These are phyloP conservation scores for Fraxinus sp. DNA, from an alignment of 305 asterid species.

Conservation along the genomic window DNA sequence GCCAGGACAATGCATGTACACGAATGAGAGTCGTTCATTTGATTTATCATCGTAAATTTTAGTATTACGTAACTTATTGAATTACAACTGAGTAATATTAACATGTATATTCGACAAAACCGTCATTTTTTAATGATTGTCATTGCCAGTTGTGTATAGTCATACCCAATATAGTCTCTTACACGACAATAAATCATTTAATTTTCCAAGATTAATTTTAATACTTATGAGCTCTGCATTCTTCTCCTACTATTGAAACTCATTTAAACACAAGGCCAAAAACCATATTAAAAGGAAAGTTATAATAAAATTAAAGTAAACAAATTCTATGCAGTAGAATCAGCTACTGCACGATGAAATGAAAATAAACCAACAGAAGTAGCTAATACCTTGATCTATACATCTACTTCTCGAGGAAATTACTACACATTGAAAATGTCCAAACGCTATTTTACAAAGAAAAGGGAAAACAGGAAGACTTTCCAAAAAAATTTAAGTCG, in stretches of 20 bases:
- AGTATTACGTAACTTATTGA: not conserved
- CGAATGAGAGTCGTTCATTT: not conserved
- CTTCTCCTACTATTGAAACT: not conserved
- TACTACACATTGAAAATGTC: constrained; percentile 17
- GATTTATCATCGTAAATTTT: not conserved
- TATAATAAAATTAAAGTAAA: not conserved
- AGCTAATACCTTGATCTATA: constrained; percentile 26
- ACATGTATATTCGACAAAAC: not conserved
- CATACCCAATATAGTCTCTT: not conserved
- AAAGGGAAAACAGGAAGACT: not conserved
- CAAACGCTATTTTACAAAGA: constrained; percentile 1
- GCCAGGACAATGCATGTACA: not conserved
- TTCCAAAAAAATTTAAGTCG: constrained; percentile 47
- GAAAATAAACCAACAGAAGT: constrained; percentile 13
- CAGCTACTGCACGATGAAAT: constrained; percentile 18
- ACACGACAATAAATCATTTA: not conserved
- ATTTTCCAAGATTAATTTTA: not conserved
- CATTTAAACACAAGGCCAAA: not conserved
- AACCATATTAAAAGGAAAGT: not conserved
- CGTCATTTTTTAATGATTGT: not conserved
- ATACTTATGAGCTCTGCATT: not conserved
- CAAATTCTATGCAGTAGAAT: constrained; percentile 2
- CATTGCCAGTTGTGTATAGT: not conserved
- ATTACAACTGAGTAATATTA: too few species aligned
- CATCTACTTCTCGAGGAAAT: constrained; percentile 33